Conservation (phyloP, 2,329 filamentous ascomycete species). For the Calycina herbarum region DNA sequence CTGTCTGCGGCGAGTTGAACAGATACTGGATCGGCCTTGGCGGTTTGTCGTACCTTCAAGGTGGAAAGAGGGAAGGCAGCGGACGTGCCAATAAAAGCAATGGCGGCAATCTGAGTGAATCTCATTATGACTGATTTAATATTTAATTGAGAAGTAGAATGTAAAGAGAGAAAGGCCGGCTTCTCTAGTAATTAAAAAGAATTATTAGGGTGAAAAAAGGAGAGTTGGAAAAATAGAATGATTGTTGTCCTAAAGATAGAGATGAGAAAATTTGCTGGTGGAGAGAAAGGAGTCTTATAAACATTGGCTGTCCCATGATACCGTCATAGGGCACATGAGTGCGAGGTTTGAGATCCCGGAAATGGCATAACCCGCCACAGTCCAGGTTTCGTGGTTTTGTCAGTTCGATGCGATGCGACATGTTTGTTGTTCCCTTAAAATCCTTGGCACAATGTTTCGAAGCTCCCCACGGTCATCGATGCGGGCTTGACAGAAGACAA, state of each 20-base stretch:
- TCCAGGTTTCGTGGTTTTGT: neutral
- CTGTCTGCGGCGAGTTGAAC: constrained; percentile 24
- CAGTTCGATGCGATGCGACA: neutral
- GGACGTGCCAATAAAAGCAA: neutral
- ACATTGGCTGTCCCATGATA: neutral
- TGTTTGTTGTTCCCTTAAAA: neutral
- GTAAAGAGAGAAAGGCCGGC: neutral
- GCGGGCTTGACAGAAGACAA: neutral
- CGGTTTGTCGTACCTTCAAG: neutral
- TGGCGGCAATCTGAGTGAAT: neutral
- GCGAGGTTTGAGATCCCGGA: neutral
- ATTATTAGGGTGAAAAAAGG: neutral
- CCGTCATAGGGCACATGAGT: neutral
- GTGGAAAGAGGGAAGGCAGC: neutral
- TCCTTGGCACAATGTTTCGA: neutral
- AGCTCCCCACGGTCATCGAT: neutral
- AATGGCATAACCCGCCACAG: neutral
- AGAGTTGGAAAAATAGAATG: neutral
- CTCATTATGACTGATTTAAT: neutral
- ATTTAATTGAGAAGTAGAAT: neutral
- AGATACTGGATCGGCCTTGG: neutral
- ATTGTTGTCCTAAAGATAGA: neutral
- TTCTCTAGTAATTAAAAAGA: neutral
- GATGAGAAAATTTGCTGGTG: neutral
- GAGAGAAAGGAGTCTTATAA: neutral